Evolutionary conservation across 805 yeast species (phyloP), one percentile per base, ranked within the genome.

Genomic region (Candida germanica): DNA sequence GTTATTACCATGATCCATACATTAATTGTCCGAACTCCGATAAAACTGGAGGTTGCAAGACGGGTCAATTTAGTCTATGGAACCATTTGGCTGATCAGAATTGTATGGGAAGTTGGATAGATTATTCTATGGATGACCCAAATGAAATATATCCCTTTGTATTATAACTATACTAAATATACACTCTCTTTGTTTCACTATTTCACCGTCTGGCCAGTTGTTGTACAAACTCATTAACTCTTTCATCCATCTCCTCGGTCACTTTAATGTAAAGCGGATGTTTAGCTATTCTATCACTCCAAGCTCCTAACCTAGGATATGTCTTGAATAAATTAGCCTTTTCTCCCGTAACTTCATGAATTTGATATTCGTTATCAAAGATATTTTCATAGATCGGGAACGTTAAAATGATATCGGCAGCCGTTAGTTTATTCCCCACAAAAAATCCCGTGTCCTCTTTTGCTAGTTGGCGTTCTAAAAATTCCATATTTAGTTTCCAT

Each of bases 1-100:
- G 93, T 0, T 85, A 86, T 54, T 66, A 63, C 36, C 95, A 86
- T 56, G 66, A 64, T 38, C 95, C 95, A 1, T 87, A 83, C 56
- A 60, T 69, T 26, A 80, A 86, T 56, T 85, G 95, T 50, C 95
- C 96, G 2, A 71, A 69, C 37, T 68, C 73, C 24, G 47, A 46
- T 3, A 35, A 36, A 9, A 70, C 71, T 13, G 64, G 62, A 34
- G 66, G 66, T 4, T 84, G 93, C 49, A 47, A 46, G 17, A 58
- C 69, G 2, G 93, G 83, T 0, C 53, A 61, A 31, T 82, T 84
- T 55, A 64, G 79, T 6, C 59, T 59, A 11, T 75, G 75, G 63
- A 58, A 58, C 1, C 67, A 71, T 42, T 57, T 83, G 40, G 53
- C 66, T n/a, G 73, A 72, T 35, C 89, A 87, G 50, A 85, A 86